Conservation (phyloP, 345 rosid species). For the Salix exigua region DNA sequence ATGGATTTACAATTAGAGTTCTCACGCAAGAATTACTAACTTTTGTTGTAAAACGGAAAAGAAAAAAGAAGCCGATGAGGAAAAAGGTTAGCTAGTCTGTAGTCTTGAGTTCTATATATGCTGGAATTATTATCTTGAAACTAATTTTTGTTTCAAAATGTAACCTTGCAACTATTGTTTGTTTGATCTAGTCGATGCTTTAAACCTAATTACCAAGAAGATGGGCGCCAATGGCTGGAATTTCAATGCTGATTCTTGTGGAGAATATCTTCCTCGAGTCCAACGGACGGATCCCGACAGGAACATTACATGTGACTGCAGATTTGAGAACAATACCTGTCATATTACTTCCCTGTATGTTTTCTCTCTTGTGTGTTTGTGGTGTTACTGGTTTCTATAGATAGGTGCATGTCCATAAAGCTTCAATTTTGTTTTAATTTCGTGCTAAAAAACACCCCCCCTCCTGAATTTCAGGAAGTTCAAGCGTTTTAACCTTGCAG, state of each 20-base stretch:
- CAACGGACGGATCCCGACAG: slow-evolving; percentile 33
- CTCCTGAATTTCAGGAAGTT: slow-evolving; percentile 37
- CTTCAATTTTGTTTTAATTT: not conserved
- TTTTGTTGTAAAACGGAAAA: not conserved
- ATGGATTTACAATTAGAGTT: not conserved
- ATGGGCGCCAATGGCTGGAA: slow-evolving; percentile 47
- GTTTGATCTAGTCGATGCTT: slow-evolving; percentile 38
- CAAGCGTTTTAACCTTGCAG: slow-evolving; percentile 53
- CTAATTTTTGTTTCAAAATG: not conserved
- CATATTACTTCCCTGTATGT: slow-evolving; percentile 5
- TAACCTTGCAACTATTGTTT: not conserved
- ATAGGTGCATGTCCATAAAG: not conserved
- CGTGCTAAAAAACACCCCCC: not conserved
- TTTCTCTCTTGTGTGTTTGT: not conserved
- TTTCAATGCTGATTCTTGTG: slow-evolving; percentile 42
- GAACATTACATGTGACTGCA: slow-evolving; percentile 39
- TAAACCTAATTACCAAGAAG: slow-evolving; percentile 34
- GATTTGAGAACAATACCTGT: slow-evolving; percentile 22
- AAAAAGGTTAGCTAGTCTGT: not conserved
- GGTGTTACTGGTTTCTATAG: not conserved
- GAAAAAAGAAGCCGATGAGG: not conserved
- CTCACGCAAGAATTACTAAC: not conserved
- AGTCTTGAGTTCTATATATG: not conserved
- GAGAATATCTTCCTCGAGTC: slow-evolving; percentile 24
- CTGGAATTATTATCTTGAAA: not conserved